Base-by-base conservation (phyloP, 352 stramenopile species). In the Globisporangium echinulatum region DNA sequence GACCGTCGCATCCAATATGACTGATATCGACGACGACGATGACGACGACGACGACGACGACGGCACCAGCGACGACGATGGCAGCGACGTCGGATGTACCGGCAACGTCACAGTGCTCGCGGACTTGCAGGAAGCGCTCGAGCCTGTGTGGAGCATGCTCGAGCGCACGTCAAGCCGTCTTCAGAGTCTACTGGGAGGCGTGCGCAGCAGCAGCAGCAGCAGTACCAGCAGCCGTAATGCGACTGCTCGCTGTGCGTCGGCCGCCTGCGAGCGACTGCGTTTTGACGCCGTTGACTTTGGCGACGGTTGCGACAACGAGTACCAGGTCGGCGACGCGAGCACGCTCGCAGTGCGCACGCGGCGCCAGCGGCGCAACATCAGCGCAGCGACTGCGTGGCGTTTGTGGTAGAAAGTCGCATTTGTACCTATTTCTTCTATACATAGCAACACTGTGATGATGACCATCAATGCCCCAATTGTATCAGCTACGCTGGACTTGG, bases 341-440 rank as follows among this genome's bases (percentile, higher is more conserved):
- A 44, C 47, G 13, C 56, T 67, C 37, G 61, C 38, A 8, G 61
- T 67, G 54, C 61, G 55, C 11, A 67, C 61, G 7, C 13, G 61
- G 9, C 61, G 55, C 49, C 61, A 67, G 51, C 56, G 54, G 19
- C 42, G 51, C 6, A 55, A 67, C 11, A 53, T 62, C 36, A 46
- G 39, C 38, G 38, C 52, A 7, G 52, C 10, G 7, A 36, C 61
- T 1, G 13, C 61, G 7, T 67, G 61, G 61, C 42, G 61, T 2
- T 38, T 62, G 17, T 62, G 54, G 61, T 67, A 54, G 15, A 6
- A 38, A 14, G 11, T 10, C 8, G 40, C 40, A 44, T 14, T 46
- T 46, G 42, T 15, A 14, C 42, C 1, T 44, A 44, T 11, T 44
- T 33, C 25, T 33, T 33, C 25, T 33, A 33, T 33, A 33, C 25